Conservation (phyloP, 441 rosid species). For the Erodium moschatum region DNA sequence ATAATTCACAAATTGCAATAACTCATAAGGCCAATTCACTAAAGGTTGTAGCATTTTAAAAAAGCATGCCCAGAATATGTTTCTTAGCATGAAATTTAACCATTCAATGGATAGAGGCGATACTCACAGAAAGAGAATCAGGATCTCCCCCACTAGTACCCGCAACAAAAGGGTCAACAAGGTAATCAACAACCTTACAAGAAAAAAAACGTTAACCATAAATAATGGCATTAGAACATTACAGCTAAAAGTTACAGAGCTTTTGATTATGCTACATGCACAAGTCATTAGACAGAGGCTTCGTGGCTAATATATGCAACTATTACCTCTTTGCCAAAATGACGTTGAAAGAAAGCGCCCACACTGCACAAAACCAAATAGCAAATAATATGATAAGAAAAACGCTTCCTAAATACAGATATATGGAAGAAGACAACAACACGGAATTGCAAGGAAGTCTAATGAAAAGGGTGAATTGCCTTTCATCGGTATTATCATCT, state of each 20-base stretch:
- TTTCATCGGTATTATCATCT: slow-evolving; percentile 39
- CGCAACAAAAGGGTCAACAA: slow-evolving; percentile 85
- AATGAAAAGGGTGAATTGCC: slow-evolving; percentile 29
- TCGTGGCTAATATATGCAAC: slow-evolving; percentile 10
- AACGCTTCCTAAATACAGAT: slow-evolving; percentile 13
- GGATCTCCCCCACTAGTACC: slow-evolving; percentile 90
- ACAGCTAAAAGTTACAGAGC: slow-evolving; percentile 8
- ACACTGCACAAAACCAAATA: slow-evolving; percentile 49
- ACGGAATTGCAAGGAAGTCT: neutral
- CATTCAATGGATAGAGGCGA: slow-evolving; percentile 11
- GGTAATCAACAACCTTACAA: slow-evolving; percentile 84
- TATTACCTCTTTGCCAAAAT: slow-evolving; percentile 88
- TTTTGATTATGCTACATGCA: neutral
- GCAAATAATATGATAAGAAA: slow-evolving; percentile 18
- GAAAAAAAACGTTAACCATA: slow-evolving; percentile 19
- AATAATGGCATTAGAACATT: slow-evolving; percentile 11
- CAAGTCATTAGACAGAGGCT: neutral
- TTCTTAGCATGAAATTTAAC: neutral
- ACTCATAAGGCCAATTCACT: slow-evolving; percentile 10
- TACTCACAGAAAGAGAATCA: slow-evolving; percentile 85
- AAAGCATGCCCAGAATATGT: neutral
- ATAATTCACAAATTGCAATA: slow-evolving; percentile 7
- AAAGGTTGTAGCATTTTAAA: neutral
- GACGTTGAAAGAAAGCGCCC: slow-evolving; percentile 73
- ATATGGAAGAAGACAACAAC: neutral